These are phyloP conservation scores for Fraxinus paxiana DNA, from an alignment of 305 asterid species.

Conservation along the genomic window DNA sequence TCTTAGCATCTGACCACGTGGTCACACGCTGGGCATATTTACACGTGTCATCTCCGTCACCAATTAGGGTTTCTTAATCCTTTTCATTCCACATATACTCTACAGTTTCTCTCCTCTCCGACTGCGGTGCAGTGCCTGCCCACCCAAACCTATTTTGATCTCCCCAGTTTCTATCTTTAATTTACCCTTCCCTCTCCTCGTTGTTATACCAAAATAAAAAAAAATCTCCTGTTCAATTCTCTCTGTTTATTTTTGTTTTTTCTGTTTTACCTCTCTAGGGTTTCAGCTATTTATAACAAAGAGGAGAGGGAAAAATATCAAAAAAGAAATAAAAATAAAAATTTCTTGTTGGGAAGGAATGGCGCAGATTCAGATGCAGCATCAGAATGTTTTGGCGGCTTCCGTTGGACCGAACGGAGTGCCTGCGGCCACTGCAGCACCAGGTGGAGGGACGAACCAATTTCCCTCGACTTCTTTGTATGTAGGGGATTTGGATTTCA, in stretches of 20 bases:
- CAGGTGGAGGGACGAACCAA: slow-evolving; percentile 22
- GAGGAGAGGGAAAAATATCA: neutral
- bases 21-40: neutral
- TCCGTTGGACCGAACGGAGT: slow-evolving; percentile 32
- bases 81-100: slow-evolving; percentile 9
- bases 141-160: slow-evolving; percentile 12
- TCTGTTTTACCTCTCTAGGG: neutral
- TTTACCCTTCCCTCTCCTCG: neutral
- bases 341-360: slow-evolving; percentile 1
- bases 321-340: neutral
- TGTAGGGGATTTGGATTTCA: slow-evolving; percentile 37
- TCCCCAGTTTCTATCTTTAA: neutral
- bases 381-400: slow-evolving; percentile 13
- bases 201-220: neutral
- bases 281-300: neutral
- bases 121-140: slow-evolving; percentile 42
- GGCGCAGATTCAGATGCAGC: slow-evolving; percentile 44
- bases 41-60: neutral
- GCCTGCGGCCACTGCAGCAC: slow-evolving; percentile 15
- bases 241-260: neutral
- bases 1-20: neutral
- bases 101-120: slow-evolving; percentile 25
- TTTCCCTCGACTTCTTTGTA: slow-evolving; percentile 36
- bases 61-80: slow-evolving; percentile 24
- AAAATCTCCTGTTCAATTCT: neutral